Base-by-base conservation (phyloP, 495 filamentous ascomycete species). In the Penicillium longicatenatum region DNA sequence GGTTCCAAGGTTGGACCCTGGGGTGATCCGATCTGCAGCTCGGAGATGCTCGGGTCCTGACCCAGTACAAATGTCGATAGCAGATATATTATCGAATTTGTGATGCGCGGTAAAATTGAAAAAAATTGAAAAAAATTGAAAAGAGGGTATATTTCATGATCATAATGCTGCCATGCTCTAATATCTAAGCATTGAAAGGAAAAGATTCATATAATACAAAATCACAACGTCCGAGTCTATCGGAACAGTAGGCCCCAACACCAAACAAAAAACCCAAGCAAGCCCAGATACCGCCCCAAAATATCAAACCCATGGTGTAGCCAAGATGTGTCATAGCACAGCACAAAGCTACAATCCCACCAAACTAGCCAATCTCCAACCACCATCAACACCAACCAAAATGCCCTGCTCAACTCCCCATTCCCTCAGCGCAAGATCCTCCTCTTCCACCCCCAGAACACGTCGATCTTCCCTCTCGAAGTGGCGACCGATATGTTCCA, bases 401-500 rank as follows among this genome's bases (percentile, higher is more conserved):
- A 87, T 69, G 1, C 79, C 78, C 64, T 86, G 74, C 1, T 68
- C 45, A 24, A 80, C 45, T 47, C 85, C 74, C 82, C 83, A 89
- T 10, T 73, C 65, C 43, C 75, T 70, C n/a, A 86, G 60, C 10
- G 58, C 68, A 30, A 64, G 45, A 63, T 88, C 85, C 54, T 78
- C 75, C 0, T 19, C 46, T 51, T 76, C 77, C 10, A 61, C 49
- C 8, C 70, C 62, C 1, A 69, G 57, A n/a, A 6, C 22, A 1
- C 52, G 24, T 0, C 29, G 50, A 16, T 71, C 65, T 0, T 65
- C 79, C 20, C 78, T 78, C 71, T 93, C 90, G 52, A 91, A 80
- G 64, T 95, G 92, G 47, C 86, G 84, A 0, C 89, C 93, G 10
- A 97, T 87, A 70, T 98, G 93, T 70, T 98, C 93, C 85, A 97